Conservation (phyloP, 2,329 filamentous ascomycete genomes). For the Fusarium luffae region DNA sequence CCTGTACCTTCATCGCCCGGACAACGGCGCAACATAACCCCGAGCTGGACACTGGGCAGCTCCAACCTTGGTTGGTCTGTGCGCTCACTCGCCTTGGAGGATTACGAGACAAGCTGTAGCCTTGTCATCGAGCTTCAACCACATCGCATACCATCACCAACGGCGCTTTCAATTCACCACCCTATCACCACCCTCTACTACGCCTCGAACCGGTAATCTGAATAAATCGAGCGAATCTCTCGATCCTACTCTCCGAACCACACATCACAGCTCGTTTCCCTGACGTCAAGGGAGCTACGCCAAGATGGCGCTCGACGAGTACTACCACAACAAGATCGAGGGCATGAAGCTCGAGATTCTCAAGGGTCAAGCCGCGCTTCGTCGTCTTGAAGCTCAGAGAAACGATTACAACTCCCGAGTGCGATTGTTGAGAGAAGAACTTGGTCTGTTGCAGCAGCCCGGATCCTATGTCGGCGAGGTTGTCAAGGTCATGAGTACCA, state of each 20-base stretch:
- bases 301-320: constrained; percentile 98
- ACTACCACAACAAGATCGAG: constrained; percentile 99
- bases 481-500: constrained; percentile 99
- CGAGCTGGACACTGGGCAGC: constrained; percentile 21
- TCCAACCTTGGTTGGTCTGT: constrained; percentile 38
- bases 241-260: constrained; percentile 7
- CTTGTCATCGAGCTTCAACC: constrained; percentile 50
- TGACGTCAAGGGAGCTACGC: constrained; percentile 45
- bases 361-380: constrained; percentile 94
- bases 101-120: constrained; percentile 53
- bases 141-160: constrained; percentile 43
- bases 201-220: constrained; percentile 5
- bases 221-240: not conserved
- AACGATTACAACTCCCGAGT: constrained; percentile 99
- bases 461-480: constrained; percentile 99
- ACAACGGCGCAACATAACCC: constrained; percentile 36
- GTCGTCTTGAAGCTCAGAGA: constrained; percentile 94
- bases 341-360: constrained; percentile 99
- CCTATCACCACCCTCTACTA: constrained; percentile 22
- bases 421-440: constrained; percentile 91
- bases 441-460: constrained; percentile 94
- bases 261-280: constrained; percentile 11
- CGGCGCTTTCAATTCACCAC: constrained; percentile 24
- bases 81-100: constrained; percentile 38
- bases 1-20: constrained; percentile 28